These are phyloP conservation scores for Rhododendron vialii DNA, from an alignment of 148 eudicot species.

Conservation along the genomic window DNA sequence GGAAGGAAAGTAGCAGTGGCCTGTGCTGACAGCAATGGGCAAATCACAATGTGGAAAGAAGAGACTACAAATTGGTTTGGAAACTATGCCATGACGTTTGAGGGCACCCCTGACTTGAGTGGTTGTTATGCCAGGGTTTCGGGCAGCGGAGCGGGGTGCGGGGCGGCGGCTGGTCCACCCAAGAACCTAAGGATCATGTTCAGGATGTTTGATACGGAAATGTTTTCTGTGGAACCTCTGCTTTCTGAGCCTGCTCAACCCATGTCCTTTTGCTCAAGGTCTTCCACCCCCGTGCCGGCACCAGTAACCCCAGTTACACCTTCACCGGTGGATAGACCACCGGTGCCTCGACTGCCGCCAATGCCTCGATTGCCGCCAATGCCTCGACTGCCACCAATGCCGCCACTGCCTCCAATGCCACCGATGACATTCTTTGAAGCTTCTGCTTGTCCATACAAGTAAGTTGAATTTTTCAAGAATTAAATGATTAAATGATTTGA, in stretches of 20 bases:
- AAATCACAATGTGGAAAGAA: constrained; percentile 33
- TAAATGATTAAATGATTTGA: background rate
- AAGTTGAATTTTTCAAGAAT: constrained; percentile 18
- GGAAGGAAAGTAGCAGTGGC: constrained; percentile 33
- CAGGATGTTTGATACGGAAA: constrained; percentile 60
- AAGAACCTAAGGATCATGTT: constrained; percentile 45
- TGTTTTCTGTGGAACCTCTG: constrained; percentile 63
- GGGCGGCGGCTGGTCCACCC: constrained; percentile 54
- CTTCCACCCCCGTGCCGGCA: constrained; percentile 18
- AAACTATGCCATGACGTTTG: constrained; percentile 48
- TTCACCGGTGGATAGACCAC: constrained; percentile 14
- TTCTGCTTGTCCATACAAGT: constrained; percentile 74
- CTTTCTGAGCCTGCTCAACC: constrained; percentile 80
- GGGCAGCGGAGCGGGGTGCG: constrained; percentile 40
- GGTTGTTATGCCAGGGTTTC: constrained; percentile 47
- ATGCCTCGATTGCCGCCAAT: constrained; percentile 27
- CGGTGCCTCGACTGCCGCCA: constrained; percentile 27
- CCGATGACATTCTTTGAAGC: constrained; percentile 56
- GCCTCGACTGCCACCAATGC: constrained; percentile 27
- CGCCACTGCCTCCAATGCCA: constrained; percentile 46
- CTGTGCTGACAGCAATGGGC: constrained; percentile 56
- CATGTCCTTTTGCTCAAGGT: constrained; percentile 49
- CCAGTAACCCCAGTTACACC: constrained; percentile 28
- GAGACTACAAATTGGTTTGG: constrained; percentile 71
- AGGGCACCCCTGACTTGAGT: constrained; percentile 65